phyloP scores from a whole-genome alignment of 140 eudicot genomes.

The Anethum foeniculum region DNA sequence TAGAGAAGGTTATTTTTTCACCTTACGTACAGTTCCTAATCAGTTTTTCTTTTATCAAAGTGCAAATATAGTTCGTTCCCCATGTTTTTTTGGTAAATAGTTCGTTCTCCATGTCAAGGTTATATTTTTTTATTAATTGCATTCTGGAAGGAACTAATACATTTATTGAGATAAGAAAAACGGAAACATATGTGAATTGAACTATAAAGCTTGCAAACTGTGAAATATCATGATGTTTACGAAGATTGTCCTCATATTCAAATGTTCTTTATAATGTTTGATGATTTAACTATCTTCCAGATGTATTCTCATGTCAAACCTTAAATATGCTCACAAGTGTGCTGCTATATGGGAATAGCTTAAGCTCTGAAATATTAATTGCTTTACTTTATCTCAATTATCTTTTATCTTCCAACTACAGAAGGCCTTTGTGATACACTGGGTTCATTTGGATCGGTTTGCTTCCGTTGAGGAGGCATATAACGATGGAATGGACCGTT shows the following conservation, averaged over 20 bases:
- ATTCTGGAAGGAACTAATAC: neutral
- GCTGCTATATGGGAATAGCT: neutral
- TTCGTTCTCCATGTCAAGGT: neutral
- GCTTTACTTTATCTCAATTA: neutral
- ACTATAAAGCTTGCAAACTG: neutral
- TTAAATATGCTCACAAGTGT: neutral
- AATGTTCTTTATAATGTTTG: neutral
- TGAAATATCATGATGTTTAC: neutral
- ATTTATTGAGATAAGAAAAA: neutral
- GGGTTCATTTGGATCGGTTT: slow-evolving; percentile 85
- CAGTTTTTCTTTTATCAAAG: neutral
- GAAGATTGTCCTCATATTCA: neutral
- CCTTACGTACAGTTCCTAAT: neutral
- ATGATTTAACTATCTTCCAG: neutral
- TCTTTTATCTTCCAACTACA: slow-evolving; percentile 19
- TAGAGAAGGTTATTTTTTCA: slow-evolving; percentile 64
- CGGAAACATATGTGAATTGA: neutral
- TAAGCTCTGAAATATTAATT: neutral
- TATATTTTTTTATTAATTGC: neutral
- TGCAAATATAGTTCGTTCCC: neutral
- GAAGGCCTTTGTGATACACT: slow-evolving; percentile 90
- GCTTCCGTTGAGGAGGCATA: slow-evolving; percentile 74
- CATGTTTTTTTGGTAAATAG: neutral
- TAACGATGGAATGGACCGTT: slow-evolving; percentile 61
- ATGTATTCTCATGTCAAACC: neutral